Conservation (phyloP, 2,329 filamentous ascomycete species). For the Myriangium duriaei region DNA sequence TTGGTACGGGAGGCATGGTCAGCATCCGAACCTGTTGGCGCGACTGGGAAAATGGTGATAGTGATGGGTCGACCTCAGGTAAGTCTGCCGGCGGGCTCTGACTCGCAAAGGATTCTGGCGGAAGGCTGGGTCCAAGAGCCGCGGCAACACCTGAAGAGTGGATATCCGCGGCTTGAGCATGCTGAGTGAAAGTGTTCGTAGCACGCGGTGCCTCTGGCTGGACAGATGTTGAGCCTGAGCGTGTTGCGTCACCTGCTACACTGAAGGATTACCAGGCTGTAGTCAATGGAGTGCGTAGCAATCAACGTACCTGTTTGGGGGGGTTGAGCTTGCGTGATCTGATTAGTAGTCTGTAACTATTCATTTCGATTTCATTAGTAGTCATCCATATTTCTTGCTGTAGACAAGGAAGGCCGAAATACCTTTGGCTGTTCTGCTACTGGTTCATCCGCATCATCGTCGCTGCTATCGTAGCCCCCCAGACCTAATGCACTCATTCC, state of each 20-base stretch:
- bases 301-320: no score
- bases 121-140: not conserved
- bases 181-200: no score
- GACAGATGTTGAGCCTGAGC: no score
- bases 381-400: constrained; percentile 29
- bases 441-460: constrained; percentile 33
- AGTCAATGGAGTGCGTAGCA: no score
- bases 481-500: constrained; percentile 27
- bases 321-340: no score
- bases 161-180: no score
- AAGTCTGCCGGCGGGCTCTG: not conserved
- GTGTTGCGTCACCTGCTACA: no score
- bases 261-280: no score
- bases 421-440: no score
- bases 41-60: constrained; percentile 55
- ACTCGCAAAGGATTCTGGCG: not conserved
- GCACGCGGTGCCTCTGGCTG: no score
- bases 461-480: constrained; percentile 34
- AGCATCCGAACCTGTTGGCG: constrained; percentile 56
- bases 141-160: constrained; percentile 1
- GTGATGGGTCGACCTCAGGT: constrained; percentile 16
- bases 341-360: no score
- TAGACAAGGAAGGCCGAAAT: no score
- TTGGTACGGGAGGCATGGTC: constrained; percentile 58
- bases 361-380: constrained; percentile 33